Base-by-base conservation (phyloP, 805 yeast species). In the Yarrowia keelungensis region DNA sequence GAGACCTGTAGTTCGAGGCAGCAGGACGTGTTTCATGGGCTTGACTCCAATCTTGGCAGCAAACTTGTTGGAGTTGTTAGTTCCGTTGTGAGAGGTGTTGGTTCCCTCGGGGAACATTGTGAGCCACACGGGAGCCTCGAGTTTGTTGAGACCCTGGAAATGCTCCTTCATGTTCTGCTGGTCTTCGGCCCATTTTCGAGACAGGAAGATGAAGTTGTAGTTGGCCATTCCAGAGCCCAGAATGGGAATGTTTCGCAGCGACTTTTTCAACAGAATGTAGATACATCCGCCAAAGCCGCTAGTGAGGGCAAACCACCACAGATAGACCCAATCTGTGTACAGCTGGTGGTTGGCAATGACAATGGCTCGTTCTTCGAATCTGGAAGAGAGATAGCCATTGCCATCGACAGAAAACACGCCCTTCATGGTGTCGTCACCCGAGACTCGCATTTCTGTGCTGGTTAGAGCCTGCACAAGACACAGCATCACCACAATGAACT, bases 101-200 rank as follows among this genome's bases (percentile, higher is more conserved):
- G 99, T 95, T 5, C 99, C 99, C 77, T 95, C 99, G 1, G 99
- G 99, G 79, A 89, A 95, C 36, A 95, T 77, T 26, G 93, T 79
- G 56, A 95, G 77, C 82, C 89, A 87, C 71, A 88, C 87, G 3
- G 90, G 88, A 8, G 75, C 70, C 38, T 72, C 66, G 72, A 82
- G 78, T 22, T 78, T 74, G 75, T 87, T 89, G n/a, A 89, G 81
- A 51, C 81, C 81, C 15, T 80, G 78, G 69, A 92, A 80, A 61
- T 83, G 84, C 61, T 84, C 83, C 36, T 85, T 81, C 80, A 93
- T 81, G 12, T 81, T 81, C 8, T 82, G 72, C 75, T 86, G 86
- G 76, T 94, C 99, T 1, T 78, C 77, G n/a, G 83, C 88, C 98
- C 98, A 94, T 72, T 89, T 91, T 69, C 99, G 83, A 42, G 90